Evolutionary conservation across 2,329 filamentous ascomycete genomes (phyloP).

Genomic region (Colletotrichum neosansevieriae): DNA sequence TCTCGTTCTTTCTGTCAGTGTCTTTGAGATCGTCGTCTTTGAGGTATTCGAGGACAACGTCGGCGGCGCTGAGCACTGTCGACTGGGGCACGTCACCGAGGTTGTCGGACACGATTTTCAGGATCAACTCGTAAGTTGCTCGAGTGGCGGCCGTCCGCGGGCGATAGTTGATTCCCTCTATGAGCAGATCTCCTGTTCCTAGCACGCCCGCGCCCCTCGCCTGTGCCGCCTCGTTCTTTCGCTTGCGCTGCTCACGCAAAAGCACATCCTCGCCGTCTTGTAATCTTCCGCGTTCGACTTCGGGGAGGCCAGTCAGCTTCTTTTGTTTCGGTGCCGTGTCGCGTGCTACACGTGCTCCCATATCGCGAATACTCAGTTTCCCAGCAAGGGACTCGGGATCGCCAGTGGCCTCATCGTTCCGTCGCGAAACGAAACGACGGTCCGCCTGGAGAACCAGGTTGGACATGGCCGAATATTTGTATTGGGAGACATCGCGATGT

Average conservation of each 20-base stretch:
- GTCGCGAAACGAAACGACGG: conserved; percentile 91
- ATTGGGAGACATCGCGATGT: conserved; percentile 89
- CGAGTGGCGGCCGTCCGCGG: conserved; percentile 92
- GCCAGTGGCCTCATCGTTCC: conserved; percentile 94
- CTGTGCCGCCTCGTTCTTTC: conserved; percentile 78
- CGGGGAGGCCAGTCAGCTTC: conserved; percentile 75
- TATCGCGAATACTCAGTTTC: conserved; percentile 91
- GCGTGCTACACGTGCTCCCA: conserved; percentile 87
- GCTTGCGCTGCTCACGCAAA: conserved; percentile 86
- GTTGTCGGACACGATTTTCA: conserved; percentile 88
- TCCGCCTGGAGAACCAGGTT: conserved; percentile 99
- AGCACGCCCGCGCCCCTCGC: conserved; percentile 81
- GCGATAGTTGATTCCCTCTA: conserved; percentile 92
- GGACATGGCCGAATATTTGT: conserved; percentile 99
- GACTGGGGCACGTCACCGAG: conserved; percentile 94
- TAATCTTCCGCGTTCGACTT: conserved; percentile 80
- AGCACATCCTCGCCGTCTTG: conserved; percentile 87
- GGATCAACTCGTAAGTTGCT: conserved; percentile 92
- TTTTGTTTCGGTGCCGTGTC: conserved; percentile 86
- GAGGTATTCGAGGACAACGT: conserved; percentile 88
- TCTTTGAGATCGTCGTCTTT: conserved; percentile 98
- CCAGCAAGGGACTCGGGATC: conserved; percentile 98
- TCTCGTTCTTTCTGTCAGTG: conserved; percentile 97
- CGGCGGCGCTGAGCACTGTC: conserved; percentile 91
- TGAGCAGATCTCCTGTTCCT: conserved; percentile 84